Evolutionary conservation across 192 early-diverging fungal genomes (phyloP).

Genomic region (Lobulomyces angularis): DNA sequence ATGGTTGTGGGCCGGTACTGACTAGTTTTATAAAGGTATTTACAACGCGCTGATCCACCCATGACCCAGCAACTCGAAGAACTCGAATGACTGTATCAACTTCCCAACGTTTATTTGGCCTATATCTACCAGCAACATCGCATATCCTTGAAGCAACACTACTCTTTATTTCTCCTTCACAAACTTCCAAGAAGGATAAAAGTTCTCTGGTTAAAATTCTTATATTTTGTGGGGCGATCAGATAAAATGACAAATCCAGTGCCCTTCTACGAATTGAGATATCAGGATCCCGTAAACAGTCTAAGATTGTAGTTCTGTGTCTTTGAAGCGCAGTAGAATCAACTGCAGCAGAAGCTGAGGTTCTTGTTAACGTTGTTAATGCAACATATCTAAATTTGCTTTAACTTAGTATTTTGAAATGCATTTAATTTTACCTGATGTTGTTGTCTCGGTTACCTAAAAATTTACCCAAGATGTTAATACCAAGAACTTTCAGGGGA

Average conservation of each 20-base stretch:
- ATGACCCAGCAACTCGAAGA: constrained; percentile 46
- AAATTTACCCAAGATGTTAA: constrained; percentile 96
- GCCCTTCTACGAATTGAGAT: constrained; percentile 94
- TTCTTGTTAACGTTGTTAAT: constrained; percentile 89
- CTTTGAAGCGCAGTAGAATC: constrained; percentile 93
- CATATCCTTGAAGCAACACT: constrained; percentile 85
- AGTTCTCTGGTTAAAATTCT: constrained; percentile 86
- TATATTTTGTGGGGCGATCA: constrained; percentile 89
- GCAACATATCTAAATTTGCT: constrained; percentile 68
- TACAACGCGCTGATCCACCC: constrained; percentile 32
- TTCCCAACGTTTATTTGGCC: constrained; percentile 94
- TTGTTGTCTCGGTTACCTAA: constrained; percentile 93
- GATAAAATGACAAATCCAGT: constrained; percentile 87
- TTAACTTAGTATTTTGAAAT: constrained; percentile 7
- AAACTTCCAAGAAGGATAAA: constrained; percentile 80
- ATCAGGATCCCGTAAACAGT: constrained; percentile 89
- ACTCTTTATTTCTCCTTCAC: constrained; percentile 79
- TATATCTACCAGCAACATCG: constrained; percentile 83
- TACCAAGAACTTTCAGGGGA: constrained; percentile 83
- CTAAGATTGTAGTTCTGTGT: constrained; percentile 90
- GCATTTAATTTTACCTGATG: constrained; percentile 55
- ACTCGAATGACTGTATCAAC: constrained; percentile 89
- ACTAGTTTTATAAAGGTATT: constrained; percentile 80
- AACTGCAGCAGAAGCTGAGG: constrained; percentile 45
- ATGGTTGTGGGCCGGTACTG: constrained; percentile 51